Base-by-base conservation (phyloP, 176 grass and related monocot species). In the Aegilops umbellulata region DNA sequence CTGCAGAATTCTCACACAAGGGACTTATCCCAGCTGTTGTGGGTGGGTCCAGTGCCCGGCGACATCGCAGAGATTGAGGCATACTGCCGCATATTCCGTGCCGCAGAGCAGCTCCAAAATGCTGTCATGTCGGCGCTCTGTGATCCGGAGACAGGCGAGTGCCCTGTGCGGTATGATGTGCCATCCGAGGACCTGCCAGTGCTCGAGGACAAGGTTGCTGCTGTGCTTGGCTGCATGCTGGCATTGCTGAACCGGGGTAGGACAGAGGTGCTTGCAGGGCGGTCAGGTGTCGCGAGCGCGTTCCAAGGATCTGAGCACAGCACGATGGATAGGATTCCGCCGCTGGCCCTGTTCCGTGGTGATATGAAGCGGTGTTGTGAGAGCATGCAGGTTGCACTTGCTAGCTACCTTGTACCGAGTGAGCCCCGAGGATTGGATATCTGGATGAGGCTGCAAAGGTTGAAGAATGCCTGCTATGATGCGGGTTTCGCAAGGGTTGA, bases 281-380 rank as follows among this genome's bases (percentile, higher is more conserved):
- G 94, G 47, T 90, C 92, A 0, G 75, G 38, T 55, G 67, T 87
- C 20, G 85, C 85, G 31, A 85, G 34, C 22, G 86, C 86, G 4
- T 94, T 89, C 85, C 72, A 90, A 70, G 87, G 73, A 72, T 83
- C 88, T 15, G 90, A 88, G 41, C 76, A 72, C 15, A 80, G 76
- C 71, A 82, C 72, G 32, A 75, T 92, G 74, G 90, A 94, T 55
- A 93, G 84, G 84, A 90, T 92, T 78, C 97, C 94, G 10, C 94
- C 97, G 0, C 94, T 99, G 12, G 89, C 92, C 67, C 35, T 92
- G 76, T 99, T 96, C 83, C 90, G 97, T 74, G 90, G 90, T 81
- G 94, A 99, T 69, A 85, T 99, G 97, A 99, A 99, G 82, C 86
- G 84, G 76, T 94, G 97, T 55, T 99, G 92, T 61, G 97, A 99